A percentile compares a stretch with the other conserved stretches of the same genome.
Conservation (phyloP, 2,329 filamentous ascomycete species). For the Ophiobolus disseminans region DNA sequence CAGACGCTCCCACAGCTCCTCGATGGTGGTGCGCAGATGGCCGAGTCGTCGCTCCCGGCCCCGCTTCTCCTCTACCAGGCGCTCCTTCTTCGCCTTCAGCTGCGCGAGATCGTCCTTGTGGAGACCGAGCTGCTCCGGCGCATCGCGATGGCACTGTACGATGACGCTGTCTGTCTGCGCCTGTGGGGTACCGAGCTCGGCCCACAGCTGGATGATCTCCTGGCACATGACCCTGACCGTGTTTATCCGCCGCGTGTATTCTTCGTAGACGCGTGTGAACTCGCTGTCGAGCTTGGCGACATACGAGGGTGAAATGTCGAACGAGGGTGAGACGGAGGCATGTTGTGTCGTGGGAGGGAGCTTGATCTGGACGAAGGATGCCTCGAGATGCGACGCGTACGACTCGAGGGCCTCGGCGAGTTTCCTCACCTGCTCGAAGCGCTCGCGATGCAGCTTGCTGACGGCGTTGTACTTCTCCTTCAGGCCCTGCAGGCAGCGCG, state of each 20-base stretch:
- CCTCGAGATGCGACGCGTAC: slow-evolving; percentile 93
- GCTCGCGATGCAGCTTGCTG: slow-evolving; percentile 82
- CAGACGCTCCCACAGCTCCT: slow-evolving; percentile 86
- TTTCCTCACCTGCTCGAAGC: slow-evolving; percentile 95
- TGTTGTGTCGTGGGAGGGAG: slow-evolving; percentile 83
- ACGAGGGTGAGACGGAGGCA: slow-evolving; percentile 77
- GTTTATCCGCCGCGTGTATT: slow-evolving; percentile 84
- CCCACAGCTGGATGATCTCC: slow-evolving; percentile 93
- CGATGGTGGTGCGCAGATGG: slow-evolving; percentile 79
- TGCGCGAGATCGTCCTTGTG: slow-evolving; percentile 84
- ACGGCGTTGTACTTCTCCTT: slow-evolving; percentile 87
- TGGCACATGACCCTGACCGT: slow-evolving; percentile 78
- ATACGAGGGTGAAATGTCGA: slow-evolving; percentile 91
- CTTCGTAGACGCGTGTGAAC: slow-evolving; percentile 94
- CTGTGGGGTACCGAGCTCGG: slow-evolving; percentile 91
- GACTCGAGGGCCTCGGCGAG: slow-evolving; percentile 92
- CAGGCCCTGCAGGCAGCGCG: slow-evolving; percentile 76
- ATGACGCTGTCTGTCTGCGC: slow-evolving; percentile 88
- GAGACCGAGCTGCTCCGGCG: slow-evolving; percentile 91
- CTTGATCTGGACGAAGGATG: slow-evolving; percentile 82
- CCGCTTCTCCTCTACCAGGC: slow-evolving; percentile 86
- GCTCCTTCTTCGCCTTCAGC: slow-evolving; percentile 77
- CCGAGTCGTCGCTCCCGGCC: slow-evolving; percentile 78
- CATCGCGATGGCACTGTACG: slow-evolving; percentile 86
- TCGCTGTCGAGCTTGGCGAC: slow-evolving; percentile 86